Conservation (phyloP, 2,329 filamentous ascomycete species). For the Hirsutella thompsonii region DNA sequence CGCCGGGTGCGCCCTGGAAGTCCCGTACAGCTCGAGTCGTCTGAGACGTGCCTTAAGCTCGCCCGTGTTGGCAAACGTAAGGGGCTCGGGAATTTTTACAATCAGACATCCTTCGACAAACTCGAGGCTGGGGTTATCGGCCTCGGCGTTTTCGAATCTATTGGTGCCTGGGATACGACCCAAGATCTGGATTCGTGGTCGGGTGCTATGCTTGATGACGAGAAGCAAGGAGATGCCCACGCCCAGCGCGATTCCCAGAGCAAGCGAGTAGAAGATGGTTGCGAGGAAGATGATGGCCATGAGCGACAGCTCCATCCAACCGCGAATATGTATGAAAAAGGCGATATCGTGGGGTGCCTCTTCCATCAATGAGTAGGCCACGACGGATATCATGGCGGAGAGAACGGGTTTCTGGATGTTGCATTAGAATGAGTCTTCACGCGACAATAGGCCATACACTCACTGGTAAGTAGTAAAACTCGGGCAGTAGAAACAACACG, state of each 20-base stretch:
- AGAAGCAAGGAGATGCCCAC: constrained; percentile 83
- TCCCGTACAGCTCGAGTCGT: constrained; percentile 84
- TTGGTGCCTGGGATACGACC: constrained; percentile 76
- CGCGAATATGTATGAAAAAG: constrained; percentile 78
- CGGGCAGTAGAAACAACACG: constrained; percentile 72
- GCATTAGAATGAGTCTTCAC: background rate
- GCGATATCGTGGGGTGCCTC: constrained; percentile 85
- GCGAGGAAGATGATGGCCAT: constrained; percentile 85
- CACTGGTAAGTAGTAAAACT: constrained; percentile 92
- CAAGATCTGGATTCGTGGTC: constrained; percentile 90
- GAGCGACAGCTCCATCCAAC: constrained; percentile 73
- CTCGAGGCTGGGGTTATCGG: constrained; percentile 61
- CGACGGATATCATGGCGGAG: constrained; percentile 86
- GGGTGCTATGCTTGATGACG: constrained; percentile 80
- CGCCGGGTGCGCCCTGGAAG: constrained; percentile 70
- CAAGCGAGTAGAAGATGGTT: constrained; percentile 91
- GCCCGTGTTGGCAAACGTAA: constrained; percentile 95
- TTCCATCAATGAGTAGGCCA: constrained; percentile 88
- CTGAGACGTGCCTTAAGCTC: constrained; percentile 75
- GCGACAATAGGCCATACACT: constrained; percentile 20
- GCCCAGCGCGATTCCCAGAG: constrained; percentile 84
- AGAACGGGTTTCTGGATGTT: constrained; percentile 70
- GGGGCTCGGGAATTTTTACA: constrained; percentile 91
- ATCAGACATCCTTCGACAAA: constrained; percentile 88
- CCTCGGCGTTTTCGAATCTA: constrained; percentile 74